These are phyloP conservation scores for Annona cherimola DNA, from an alignment of 164 flowering plant genomes.

Conservation along the genomic window DNA sequence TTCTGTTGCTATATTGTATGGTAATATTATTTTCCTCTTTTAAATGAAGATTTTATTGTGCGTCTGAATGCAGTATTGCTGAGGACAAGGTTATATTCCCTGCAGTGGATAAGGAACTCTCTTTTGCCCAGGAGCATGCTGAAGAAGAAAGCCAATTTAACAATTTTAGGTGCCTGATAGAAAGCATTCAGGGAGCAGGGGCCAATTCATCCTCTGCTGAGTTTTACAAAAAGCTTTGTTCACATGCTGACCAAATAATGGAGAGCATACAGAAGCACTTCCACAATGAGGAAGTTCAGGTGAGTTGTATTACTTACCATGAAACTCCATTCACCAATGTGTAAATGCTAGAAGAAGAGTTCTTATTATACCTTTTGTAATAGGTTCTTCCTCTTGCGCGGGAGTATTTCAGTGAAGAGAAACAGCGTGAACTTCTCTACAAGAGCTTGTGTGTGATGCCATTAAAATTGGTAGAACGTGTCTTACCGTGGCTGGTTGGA, in stretches of 20 bases:
- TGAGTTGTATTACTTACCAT: conserved; percentile 18
- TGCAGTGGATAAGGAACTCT: conserved; percentile 80
- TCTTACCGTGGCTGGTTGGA: conserved; percentile 87
- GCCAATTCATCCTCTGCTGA: conserved; percentile 61
- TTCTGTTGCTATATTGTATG: background rate
- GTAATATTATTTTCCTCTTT: background rate
- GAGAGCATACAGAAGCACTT: conserved; percentile 75
- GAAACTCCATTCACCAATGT: background rate
- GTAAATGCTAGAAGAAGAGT: background rate
- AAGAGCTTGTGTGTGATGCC: conserved; percentile 92
- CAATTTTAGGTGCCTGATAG: conserved; percentile 72
- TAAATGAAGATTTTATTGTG: conserved; percentile 4
- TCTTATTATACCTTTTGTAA: conserved; percentile 9
- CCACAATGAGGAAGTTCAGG: conserved; percentile 81
- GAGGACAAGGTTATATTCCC: conserved; percentile 96
- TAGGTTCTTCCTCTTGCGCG: conserved; percentile 94
- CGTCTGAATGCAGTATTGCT: conserved; percentile 72
- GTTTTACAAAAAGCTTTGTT: conserved; percentile 61
- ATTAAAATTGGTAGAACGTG: conserved; percentile 76
- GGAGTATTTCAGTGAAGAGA: conserved; percentile 53
- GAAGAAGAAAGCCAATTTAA: conserved; percentile 85
- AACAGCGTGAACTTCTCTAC: conserved; percentile 77
- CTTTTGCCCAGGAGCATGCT: conserved; percentile 82
- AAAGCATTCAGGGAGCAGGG: conserved; percentile 71
- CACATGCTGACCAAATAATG: conserved; percentile 83